Conservation (phyloP, 2,329 filamentous ascomycete genomes). For the Phialophora tarda region DNA sequence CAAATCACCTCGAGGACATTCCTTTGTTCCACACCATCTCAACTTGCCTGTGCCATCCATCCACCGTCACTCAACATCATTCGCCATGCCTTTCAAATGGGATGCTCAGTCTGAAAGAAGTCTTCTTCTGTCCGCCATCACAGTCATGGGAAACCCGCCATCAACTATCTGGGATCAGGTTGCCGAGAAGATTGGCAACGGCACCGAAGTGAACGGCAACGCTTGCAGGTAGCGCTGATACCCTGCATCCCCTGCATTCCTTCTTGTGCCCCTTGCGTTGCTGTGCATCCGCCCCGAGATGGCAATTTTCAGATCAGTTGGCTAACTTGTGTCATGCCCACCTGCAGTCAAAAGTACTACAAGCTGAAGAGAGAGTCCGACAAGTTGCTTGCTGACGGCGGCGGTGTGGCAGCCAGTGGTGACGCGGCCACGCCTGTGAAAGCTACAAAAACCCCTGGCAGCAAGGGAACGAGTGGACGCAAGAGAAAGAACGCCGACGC, state of each 20-base stretch:
- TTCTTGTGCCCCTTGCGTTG: neutral
- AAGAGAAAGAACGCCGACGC: constrained; percentile 21
- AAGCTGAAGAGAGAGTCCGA: constrained; percentile 39
- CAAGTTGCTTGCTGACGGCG: constrained; percentile 27
- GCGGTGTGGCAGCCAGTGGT: neutral
- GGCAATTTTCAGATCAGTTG: neutral
- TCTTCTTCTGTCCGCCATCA: constrained; percentile 32
- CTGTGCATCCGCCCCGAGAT: neutral
- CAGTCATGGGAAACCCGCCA: constrained; percentile 22
- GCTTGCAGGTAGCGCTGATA: constrained; percentile 34
- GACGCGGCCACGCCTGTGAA: constrained; percentile 5
- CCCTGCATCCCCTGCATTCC: neutral
- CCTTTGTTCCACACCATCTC: neutral
- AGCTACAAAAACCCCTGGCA: constrained; percentile 8
- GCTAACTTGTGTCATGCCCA: constrained; percentile 25
- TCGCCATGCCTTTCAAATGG: constrained; percentile 39
- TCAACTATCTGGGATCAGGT: constrained; percentile 37
- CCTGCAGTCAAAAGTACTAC: constrained; percentile 39
- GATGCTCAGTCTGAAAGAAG: constrained; percentile 29
- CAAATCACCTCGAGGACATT: neutral
- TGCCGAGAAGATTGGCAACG: constrained; percentile 34
- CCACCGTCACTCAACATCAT: neutral
- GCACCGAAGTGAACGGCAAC: constrained; percentile 31
- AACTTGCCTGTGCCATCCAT: neutral
- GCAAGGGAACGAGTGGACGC: constrained; percentile 19